These are phyloP conservation scores for Shiraia sp. DNA, from an alignment of 2,329 filamentous ascomycete species.

Conservation along the genomic window DNA sequence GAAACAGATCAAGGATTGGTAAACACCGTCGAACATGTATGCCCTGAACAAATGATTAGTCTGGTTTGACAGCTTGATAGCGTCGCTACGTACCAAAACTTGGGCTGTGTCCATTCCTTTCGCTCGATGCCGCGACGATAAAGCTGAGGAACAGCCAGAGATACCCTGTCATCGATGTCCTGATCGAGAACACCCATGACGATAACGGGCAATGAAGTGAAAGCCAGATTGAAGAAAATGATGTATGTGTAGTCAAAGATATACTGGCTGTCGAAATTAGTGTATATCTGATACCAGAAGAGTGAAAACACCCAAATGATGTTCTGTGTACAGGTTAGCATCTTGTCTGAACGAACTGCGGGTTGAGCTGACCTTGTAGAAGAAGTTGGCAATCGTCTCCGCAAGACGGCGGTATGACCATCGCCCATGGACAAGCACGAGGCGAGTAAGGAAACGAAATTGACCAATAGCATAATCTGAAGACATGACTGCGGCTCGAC, in stretches of 20 bases:
- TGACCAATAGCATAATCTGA: slow-evolving; percentile 89
- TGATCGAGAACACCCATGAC: slow-evolving; percentile 97
- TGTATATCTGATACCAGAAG: slow-evolving; percentile 97
- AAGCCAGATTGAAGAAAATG: slow-evolving; percentile 92
- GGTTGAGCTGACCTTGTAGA: slow-evolving; percentile 89
- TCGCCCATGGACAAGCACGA: slow-evolving; percentile 78
- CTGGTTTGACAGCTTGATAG: too few relatives aligned
- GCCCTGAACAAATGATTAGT: slow-evolving; percentile 51
- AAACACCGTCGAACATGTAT: slow-evolving; percentile 93
- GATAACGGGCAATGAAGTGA: slow-evolving; percentile 92
- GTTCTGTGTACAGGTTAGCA: slow-evolving; percentile 63
- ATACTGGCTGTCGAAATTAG: slow-evolving; percentile 95
- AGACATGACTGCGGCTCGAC: slow-evolving; percentile 81
- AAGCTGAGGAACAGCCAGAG: slow-evolving; percentile 89
- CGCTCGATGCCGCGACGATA: slow-evolving; percentile 96
- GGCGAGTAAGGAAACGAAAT: slow-evolving; percentile 79
- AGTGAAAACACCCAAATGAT: slow-evolving; percentile 96
- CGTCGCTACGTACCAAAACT: slow-evolving; percentile 94
- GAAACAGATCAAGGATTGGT: slow-evolving; percentile 92
- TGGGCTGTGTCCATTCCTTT: slow-evolving; percentile 91
- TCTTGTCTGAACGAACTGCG: too few relatives aligned
- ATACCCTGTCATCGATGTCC: slow-evolving; percentile 92
- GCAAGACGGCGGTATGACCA: slow-evolving; percentile 95
- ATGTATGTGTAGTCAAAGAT: slow-evolving; percentile 99
- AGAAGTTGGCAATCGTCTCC: slow-evolving; percentile 97